Evolutionary conservation across 768 basidiomycete genomes (phyloP).

Genomic region (Paxillus rubicundulus): DNA sequence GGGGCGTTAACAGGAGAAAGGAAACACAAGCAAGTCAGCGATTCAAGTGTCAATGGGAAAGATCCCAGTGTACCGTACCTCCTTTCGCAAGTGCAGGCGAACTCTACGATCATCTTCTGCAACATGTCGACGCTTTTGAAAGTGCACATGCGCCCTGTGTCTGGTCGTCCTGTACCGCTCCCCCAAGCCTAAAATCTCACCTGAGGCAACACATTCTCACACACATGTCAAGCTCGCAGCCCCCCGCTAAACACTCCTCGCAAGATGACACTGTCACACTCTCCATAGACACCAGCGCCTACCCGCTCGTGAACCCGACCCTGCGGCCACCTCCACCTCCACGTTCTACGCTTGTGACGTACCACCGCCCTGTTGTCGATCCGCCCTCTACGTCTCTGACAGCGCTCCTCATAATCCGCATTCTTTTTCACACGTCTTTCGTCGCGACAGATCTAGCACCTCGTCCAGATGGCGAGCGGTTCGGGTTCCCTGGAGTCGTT

Average conservation of each 20-base stretch:
- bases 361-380: conserved; percentile 56
- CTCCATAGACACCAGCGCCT: conserved; percentile 50
- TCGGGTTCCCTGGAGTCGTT: conserved; percentile 83
- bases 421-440: conserved; percentile 79
- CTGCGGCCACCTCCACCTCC: conserved; percentile 67
- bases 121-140: conserved; percentile 50
- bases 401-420: conserved; percentile 77
- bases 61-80: conserved; percentile 48
- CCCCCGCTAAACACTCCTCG: conserved; percentile 55
- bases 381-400: conserved; percentile 75
- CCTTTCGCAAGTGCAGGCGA: conserved; percentile 54
- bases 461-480: conserved; percentile 77
- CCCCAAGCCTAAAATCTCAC: conserved; percentile 43
- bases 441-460: conserved; percentile 63
- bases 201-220: conserved; percentile 73
- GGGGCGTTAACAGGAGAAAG: conserved; percentile 74
- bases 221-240: conserved; percentile 64
- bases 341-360: conserved; percentile 58
- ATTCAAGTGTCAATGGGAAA: conserved; percentile 79
- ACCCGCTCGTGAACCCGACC: conserved; percentile 64
- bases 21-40: conserved; percentile 54
- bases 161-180: conserved; percentile 68
- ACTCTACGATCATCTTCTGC: conserved; percentile 70
- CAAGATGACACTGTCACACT: conserved; percentile 75
- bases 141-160: conserved; percentile 51